Evolutionary conservation across 192 early-diverging fungal genomes (phyloP).

Genomic region (Phycomyces nitens): DNA sequence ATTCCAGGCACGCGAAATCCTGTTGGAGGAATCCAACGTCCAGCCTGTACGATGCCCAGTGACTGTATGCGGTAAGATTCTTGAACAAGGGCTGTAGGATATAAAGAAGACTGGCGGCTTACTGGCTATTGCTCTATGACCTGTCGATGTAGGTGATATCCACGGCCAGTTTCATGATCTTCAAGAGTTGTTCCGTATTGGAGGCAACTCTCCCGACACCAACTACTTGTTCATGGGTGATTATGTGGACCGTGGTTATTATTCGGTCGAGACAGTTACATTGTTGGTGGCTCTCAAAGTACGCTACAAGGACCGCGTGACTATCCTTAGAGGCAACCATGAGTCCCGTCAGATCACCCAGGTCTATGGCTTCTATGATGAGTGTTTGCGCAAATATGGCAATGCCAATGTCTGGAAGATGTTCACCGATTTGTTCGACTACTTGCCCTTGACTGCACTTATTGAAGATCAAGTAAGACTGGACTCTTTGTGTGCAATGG

Average conservation of each 20-base stretch:
- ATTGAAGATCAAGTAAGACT: constrained; percentile 82
- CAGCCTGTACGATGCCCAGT: constrained; percentile 96
- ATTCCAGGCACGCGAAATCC: constrained; percentile 87
- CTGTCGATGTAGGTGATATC: constrained; percentile 62
- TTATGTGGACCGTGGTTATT: constrained; percentile 99
- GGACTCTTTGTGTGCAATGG: not conserved
- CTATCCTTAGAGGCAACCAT: constrained; percentile 97
- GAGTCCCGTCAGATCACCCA: constrained; percentile 99
- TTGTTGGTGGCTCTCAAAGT: constrained; percentile 95
- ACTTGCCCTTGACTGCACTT: constrained; percentile 92
- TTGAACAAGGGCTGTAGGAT: not conserved
- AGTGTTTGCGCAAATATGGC: constrained; percentile 97
- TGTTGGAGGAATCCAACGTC: constrained; percentile 96
- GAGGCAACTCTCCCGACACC: constrained; percentile 94
- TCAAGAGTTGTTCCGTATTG: constrained; percentile 94
- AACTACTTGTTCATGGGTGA: constrained; percentile 99
- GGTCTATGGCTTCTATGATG: constrained; percentile 99
- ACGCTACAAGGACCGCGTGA: constrained; percentile 86
- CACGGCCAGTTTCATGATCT: constrained; percentile 99
- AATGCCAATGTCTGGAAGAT: constrained; percentile 97
- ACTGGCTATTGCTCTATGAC: no score
- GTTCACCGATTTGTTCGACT: constrained; percentile 98
- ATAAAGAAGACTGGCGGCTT: not conserved
- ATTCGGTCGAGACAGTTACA: constrained; percentile 97
- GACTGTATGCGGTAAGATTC: constrained; percentile 79